phyloP scores from a whole-genome alignment of 208 protist genomes.

The Porcisia hertigi region DNA sequence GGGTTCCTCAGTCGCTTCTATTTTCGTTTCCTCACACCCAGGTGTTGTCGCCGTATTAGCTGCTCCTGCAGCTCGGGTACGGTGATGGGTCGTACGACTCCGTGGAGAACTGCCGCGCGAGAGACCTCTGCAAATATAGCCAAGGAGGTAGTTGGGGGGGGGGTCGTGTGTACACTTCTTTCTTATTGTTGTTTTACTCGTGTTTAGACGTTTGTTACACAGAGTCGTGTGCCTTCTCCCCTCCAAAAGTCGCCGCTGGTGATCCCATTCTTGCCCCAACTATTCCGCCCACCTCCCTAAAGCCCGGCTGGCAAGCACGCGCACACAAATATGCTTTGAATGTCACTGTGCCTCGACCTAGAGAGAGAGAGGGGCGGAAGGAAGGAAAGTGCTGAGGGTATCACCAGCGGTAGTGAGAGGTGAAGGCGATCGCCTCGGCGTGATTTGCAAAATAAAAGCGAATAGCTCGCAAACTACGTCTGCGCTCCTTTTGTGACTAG shows the following conservation, averaged over 20 bases:
- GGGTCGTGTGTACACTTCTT: not conserved
- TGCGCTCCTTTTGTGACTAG: not conserved
- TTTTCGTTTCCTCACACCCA: too few species aligned
- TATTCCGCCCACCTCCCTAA: not conserved
- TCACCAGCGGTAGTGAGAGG: not conserved
- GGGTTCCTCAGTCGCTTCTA: not conserved
- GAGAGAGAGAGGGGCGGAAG: not conserved
- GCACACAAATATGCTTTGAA: too few species aligned
- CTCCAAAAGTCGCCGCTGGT: not conserved
- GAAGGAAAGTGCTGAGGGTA: not conserved
- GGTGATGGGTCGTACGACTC: too few species aligned
- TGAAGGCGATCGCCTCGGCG: not conserved
- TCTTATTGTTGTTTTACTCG: not conserved
- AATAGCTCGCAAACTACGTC: too few species aligned
- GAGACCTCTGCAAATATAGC: too few species aligned
- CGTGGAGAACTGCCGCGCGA: too few species aligned
- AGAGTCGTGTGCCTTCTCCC: not conserved
- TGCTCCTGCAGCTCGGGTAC: too few species aligned
- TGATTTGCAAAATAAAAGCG: not conserved
- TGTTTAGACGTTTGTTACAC: not conserved
- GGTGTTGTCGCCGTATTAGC: too few species aligned
- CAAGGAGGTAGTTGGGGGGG: too few species aligned
- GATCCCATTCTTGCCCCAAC: not conserved
- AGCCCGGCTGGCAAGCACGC: too few species aligned
- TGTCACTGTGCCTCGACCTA: not conserved